phyloP scores from a whole-genome alignment of 176 grass and related monocot species.

The Eremochloa ophiuroides region DNA sequence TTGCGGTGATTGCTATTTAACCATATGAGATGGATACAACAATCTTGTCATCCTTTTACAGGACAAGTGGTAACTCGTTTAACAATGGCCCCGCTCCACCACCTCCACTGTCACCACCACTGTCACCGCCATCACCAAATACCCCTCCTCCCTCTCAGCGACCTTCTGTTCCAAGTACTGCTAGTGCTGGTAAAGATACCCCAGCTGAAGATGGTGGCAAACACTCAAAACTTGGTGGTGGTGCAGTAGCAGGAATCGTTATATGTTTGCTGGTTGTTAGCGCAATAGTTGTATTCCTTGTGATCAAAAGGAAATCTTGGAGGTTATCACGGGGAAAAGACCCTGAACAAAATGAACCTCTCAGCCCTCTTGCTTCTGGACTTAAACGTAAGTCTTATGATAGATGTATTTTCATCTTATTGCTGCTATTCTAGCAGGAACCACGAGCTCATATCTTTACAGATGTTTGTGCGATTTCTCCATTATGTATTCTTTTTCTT shows the following conservation, averaged over 20 bases:
- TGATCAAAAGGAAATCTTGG: constrained; percentile 56
- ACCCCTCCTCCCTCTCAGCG: constrained; percentile 26
- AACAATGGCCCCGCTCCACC: constrained; percentile 59
- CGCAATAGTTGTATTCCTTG: constrained; percentile 53
- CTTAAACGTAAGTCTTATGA: constrained; percentile 33
- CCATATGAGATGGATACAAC: constrained; percentile 12
- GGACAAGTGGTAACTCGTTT: constrained; percentile 74
- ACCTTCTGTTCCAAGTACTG: constrained; percentile 22
- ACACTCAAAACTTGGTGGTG: constrained; percentile 59
- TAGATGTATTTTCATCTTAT: background rate
- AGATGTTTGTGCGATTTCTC: background rate
- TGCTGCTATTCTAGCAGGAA: background rate
- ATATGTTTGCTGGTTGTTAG: constrained; percentile 66
- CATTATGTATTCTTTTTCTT: background rate
- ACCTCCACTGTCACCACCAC: constrained; percentile 53
- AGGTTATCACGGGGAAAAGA: constrained; percentile 35
- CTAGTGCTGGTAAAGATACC: constrained; percentile 4
- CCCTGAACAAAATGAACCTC: constrained; percentile 64
- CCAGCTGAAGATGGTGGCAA: constrained; percentile 20
- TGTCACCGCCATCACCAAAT: constrained; percentile 19
- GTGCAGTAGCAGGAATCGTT: constrained; percentile 78
- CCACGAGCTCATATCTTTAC: background rate
- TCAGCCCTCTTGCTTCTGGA: constrained; percentile 60
- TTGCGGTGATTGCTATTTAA: background rate
- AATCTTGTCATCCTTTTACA: constrained; percentile 31